Percentiles rank a stretch among this genome's conserved stretches.
Conservation (phyloP, 1,284 basidiomycete genomes). For the Ganoderma leucocontextum region DNA sequence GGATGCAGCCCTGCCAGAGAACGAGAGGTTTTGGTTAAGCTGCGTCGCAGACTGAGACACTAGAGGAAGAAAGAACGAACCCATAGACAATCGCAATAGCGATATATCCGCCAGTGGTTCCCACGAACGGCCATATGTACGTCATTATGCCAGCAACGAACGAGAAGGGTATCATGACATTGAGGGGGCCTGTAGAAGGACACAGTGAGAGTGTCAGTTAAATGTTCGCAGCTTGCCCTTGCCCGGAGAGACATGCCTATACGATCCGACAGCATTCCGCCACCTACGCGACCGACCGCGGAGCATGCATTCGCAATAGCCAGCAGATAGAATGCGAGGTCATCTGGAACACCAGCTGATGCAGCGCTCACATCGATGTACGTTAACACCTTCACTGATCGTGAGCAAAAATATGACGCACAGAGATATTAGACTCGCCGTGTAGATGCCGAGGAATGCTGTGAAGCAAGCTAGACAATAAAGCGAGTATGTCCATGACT, state of each 20-base stretch:
- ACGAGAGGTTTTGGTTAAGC: neutral
- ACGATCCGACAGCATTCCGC: constrained; percentile 51
- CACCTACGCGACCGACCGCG: constrained; percentile 49
- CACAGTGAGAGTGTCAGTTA: constrained; percentile 10
- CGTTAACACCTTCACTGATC: constrained; percentile 49
- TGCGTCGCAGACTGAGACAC: neutral
- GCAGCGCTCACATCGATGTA: constrained; percentile 56
- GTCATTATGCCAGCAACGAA: constrained; percentile 58
- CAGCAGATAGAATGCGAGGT: constrained; percentile 56
- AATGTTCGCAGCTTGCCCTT: too few relatives aligned
- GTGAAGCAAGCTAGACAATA: constrained; percentile 55
- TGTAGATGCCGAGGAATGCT: constrained; percentile 68
- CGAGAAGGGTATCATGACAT: constrained; percentile 64
- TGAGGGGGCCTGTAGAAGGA: constrained; percentile 54
- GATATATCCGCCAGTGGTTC: constrained; percentile 49
- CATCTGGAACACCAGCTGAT: constrained; percentile 45
- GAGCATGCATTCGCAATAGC: constrained; percentile 56
- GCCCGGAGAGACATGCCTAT: constrained; percentile 39
- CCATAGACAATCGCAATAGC: constrained; percentile 61
- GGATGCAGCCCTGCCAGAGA: constrained; percentile 49
- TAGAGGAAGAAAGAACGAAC: constrained; percentile 40
- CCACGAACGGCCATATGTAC: constrained; percentile 65
- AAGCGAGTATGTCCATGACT: constrained; percentile 50
- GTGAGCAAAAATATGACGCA: neutral
- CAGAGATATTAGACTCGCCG: constrained; percentile 38